These are phyloP conservation scores for Zygosaccharomyces bisporus DNA, from an alignment of 805 yeast genomes.

Conservation along the genomic window DNA sequence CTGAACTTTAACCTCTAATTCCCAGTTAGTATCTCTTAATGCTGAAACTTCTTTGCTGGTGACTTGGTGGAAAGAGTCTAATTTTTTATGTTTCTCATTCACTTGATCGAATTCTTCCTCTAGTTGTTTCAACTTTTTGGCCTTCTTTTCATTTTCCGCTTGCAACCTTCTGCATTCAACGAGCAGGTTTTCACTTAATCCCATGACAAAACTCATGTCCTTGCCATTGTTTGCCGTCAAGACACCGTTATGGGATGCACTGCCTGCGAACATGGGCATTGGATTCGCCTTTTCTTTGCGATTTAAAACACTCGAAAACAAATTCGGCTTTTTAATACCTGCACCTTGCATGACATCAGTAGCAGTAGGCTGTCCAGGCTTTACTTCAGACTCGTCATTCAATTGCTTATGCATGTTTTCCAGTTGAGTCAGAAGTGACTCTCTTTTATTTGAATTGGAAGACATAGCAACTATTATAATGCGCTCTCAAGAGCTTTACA, in stretches of 20 bases:
- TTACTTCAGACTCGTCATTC: slow-evolving; percentile 16
- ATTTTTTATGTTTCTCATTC: slow-evolving; percentile 18
- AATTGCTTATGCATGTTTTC: slow-evolving; percentile 25
- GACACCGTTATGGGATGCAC: slow-evolving; percentile 29
- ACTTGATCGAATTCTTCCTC: slow-evolving; percentile 42
- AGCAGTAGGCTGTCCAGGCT: slow-evolving; percentile 3
- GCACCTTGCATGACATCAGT: slow-evolving; percentile 7
- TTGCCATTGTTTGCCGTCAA: slow-evolving; percentile 39
- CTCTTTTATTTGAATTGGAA: slow-evolving; percentile 10
- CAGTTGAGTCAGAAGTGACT: slow-evolving; percentile 21
- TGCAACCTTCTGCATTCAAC: slow-evolving; percentile 67
- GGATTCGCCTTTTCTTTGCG: slow-evolving; percentile 20
- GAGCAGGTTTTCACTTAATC: slow-evolving; percentile 66
- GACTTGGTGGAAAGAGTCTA: slow-evolving; percentile 20
- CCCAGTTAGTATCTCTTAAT: slow-evolving; percentile 61
- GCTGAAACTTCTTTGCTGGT: slow-evolving; percentile 19
- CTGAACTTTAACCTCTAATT: slow-evolving; percentile 52
- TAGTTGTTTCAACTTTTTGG: slow-evolving; percentile 41
- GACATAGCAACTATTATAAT: slow-evolving; percentile 5
- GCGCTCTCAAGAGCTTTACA: too few species aligned
- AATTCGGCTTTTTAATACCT: slow-evolving; percentile 10
- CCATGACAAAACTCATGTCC: slow-evolving; percentile 69
- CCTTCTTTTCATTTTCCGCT: slow-evolving; percentile 54
- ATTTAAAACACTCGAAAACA: slow-evolving; percentile 14
- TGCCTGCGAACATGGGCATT: slow-evolving; percentile 26